A percentile compares a stretch with the other conserved stretches of the same genome.
Conservation (phyloP, 257 asterid genomes). For the Oldenlandia corymbosa region DNA sequence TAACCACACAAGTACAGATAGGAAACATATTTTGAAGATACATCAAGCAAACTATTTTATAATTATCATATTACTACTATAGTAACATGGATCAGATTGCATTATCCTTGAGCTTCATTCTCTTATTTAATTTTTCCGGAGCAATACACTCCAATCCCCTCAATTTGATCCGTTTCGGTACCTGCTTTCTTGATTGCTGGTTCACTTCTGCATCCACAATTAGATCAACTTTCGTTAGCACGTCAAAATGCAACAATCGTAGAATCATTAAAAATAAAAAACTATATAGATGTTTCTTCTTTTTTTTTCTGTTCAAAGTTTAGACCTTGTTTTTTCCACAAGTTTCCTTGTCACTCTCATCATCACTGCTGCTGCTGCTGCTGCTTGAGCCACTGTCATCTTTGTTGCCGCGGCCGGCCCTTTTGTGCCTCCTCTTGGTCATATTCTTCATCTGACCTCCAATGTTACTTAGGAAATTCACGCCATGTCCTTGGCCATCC, state of each 20-base stretch:
- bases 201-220: constrained; percentile 8
- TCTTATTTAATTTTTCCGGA: constrained; percentile 9
- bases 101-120: not conserved
- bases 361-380: constrained; percentile 18
- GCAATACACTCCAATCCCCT: too few relatives aligned
- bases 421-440: not conserved
- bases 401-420: not conserved
- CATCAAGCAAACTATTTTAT: too few relatives aligned
- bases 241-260: not conserved
- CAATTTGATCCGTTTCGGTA: not conserved
- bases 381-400: not conserved
- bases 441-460: constrained; percentile 13
- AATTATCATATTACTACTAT: not conserved
- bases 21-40: not conserved
- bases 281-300: too few relatives aligned
- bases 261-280: too few relatives aligned
- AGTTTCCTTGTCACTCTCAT: constrained; percentile 10
- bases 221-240: not conserved
- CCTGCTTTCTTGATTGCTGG: not conserved
- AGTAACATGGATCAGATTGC: not conserved
- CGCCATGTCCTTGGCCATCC: constrained; percentile 13
- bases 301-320: not conserved
- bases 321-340: not conserved
- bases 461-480: constrained; percentile 2
- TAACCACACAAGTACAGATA: not conserved